phyloP scores from a whole-genome alignment of 108 stramenopile species.

The Skeletonema tropicum region DNA sequence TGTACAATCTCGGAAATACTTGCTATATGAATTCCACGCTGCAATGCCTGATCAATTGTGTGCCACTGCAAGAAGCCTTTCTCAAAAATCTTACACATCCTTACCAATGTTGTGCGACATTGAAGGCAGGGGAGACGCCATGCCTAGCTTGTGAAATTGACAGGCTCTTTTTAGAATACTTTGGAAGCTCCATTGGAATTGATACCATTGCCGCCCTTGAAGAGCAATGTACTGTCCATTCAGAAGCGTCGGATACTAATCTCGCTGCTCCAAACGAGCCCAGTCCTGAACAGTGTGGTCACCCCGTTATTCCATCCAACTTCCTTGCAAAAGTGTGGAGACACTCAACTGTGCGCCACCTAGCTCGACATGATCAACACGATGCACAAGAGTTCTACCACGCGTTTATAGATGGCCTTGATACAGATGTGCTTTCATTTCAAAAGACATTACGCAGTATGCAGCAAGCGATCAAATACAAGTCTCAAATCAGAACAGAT shows the following conservation, averaged over 20 bases:
- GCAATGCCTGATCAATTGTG: constrained; percentile 80
- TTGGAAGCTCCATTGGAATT: constrained; percentile 63
- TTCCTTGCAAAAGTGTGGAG: constrained; percentile 87
- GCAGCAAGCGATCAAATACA: constrained; percentile 12
- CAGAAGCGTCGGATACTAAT: constrained; percentile 4
- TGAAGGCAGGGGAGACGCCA: constrained; percentile 30
- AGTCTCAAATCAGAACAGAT: neutral
- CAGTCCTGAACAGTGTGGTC: constrained; percentile 36
- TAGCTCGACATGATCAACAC: constrained; percentile 88
- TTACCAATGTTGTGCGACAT: constrained; percentile 47
- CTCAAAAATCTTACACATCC: constrained; percentile 59
- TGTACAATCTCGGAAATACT: constrained; percentile 90
- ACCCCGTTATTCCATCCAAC: constrained; percentile 84
- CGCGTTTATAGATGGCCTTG: constrained; percentile 80
- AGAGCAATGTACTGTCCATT: constrained; percentile 20
- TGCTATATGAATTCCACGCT: constrained; percentile 87
- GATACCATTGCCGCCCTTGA: constrained; percentile 55
- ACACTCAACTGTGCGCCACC: constrained; percentile 60
- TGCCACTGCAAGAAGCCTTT: constrained; percentile 70
- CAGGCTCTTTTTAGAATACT: constrained; percentile 67
- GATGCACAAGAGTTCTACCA: constrained; percentile 93
- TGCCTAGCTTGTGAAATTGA: constrained; percentile 85
- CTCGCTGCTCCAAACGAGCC: constrained; percentile 7
- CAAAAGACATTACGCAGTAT: constrained; percentile 17
- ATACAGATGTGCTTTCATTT: constrained; percentile 26